A percentile compares a stretch with the other conserved stretches of the same genome.
Evolutionary conservation across 345 rosid genomes (phyloP).

Genomic region (Pugionium dolabratum): DNA sequence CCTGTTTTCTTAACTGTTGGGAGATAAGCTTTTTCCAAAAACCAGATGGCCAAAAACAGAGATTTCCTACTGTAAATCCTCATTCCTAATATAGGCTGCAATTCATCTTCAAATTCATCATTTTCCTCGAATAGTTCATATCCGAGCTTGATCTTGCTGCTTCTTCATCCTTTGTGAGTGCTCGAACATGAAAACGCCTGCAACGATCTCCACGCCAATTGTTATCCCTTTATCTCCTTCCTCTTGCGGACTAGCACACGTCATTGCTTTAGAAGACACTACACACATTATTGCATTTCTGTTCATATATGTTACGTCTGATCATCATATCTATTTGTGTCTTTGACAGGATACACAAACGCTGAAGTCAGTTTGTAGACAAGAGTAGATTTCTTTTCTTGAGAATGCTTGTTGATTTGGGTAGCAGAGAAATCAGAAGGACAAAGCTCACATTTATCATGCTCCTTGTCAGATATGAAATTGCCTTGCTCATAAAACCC

Average conservation of each 20-base stretch:
- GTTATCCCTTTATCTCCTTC: too few relatives aligned
- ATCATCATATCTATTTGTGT: background rate
- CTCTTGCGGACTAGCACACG: too few relatives aligned
- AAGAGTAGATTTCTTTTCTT: slow-evolving; percentile 69
- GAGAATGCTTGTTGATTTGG: slow-evolving; percentile 55
- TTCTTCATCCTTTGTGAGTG: too few relatives aligned
- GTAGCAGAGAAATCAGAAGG: slow-evolving; percentile 65
- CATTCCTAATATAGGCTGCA: slow-evolving; percentile 12
- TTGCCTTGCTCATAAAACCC: slow-evolving; percentile 77
- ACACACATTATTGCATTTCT: too few relatives aligned
- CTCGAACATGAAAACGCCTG: too few relatives aligned
- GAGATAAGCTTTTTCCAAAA: slow-evolving; percentile 10
- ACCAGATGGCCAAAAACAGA: slow-evolving; percentile 1
- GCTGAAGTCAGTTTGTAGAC: slow-evolving; percentile 22
- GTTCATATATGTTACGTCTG: too few relatives aligned
- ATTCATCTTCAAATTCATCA: background rate
- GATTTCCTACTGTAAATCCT: slow-evolving; percentile 11
- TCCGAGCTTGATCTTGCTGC: too few relatives aligned
- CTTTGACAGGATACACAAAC: background rate
- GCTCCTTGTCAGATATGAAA: too few relatives aligned
- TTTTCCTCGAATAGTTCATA: too few relatives aligned
- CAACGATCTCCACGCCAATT: too few relatives aligned
- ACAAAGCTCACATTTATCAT: slow-evolving; percentile 74
- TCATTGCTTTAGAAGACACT: too few relatives aligned
- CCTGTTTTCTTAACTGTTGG: slow-evolving; percentile 5